phyloP scores from a whole-genome alignment of 176 grass and related monocot genomes.

The Rhipidocladum racemiflorum region DNA sequence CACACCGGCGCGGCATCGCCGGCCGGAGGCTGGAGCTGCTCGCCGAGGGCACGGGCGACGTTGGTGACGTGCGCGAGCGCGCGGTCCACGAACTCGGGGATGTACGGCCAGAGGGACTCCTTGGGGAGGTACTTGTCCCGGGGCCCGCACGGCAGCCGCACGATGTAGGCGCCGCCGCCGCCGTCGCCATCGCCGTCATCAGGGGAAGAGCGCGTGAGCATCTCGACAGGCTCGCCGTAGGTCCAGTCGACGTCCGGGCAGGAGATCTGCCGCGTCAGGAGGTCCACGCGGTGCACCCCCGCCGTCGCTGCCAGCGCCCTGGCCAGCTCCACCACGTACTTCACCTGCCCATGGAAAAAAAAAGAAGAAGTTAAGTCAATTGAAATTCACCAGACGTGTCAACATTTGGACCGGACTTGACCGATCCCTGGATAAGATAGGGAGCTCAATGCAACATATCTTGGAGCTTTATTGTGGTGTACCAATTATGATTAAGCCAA shows the following conservation, averaged over 20 bases:
- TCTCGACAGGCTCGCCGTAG: constrained; percentile 90
- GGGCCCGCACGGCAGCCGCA: constrained; percentile 84
- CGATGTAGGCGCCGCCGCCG: constrained; percentile 67
- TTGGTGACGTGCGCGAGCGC: constrained; percentile 80
- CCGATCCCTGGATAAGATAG: not conserved
- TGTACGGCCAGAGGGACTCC: constrained; percentile 86
- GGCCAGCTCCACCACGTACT: constrained; percentile 93
- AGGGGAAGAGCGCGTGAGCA: constrained; percentile 40
- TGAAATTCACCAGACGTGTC: not conserved
- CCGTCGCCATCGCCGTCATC: not conserved
- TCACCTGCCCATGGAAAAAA: constrained; percentile 46
- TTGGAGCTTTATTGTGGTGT: not conserved
- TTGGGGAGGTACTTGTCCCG: constrained; percentile 77
- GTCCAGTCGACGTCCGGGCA: constrained; percentile 84
- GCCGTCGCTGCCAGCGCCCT: constrained; percentile 76
- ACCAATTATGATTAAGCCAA: not conserved
- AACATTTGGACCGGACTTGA: not conserved
- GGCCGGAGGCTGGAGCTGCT: constrained; percentile 26
- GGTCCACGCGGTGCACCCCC: constrained; percentile 77
- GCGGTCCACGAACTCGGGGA: constrained; percentile 94
- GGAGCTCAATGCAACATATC: not conserved
- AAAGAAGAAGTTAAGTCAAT: not conserved
- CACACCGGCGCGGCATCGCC: constrained; percentile 32
- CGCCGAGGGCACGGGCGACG: constrained; percentile 68
- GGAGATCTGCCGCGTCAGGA: constrained; percentile 78